Evolutionary conservation across 257 asterid genomes (phyloP), one percentile per base, ranked within the genome.

Genomic region (Fraxinus pennsylvanica): DNA sequence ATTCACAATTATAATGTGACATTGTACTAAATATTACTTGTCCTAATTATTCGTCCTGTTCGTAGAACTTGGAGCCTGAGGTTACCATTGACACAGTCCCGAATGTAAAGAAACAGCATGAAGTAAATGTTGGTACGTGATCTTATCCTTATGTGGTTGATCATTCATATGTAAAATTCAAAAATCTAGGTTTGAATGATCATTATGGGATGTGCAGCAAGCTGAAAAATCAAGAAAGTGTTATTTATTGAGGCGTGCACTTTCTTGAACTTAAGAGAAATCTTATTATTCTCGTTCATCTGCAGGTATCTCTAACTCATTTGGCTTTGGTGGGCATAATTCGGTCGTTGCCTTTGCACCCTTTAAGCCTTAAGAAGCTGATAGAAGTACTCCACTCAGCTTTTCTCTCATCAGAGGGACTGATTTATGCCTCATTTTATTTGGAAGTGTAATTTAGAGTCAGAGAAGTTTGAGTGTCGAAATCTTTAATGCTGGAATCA

Each of bases 311-410:
- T 91, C 97, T 0, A 91, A 89, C 83, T 92, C 96, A 22, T 90
- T 92, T 32, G 92, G 96, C 67, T 91, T 92, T 32, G 92, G 95
- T 2, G 92, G 94, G 78, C 91, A 90, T 87, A 88, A 90, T 63
- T 87, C 92, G 0, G 93, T 88, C 36, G 96, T 89, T 52, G 96
- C 87, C 45, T 92, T 92, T 68, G 94, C 95, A 17, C 93, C 97
- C 15, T 92, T 83, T 83, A 86, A 83, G 75, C 95, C 92, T 41
- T 92, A 65, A 7, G 52, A 25, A 52, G 61, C 15, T 32, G 47
- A 52, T 59, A 38, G 14, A 74, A 65, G 67, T 50, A 61, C 32
- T 15, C 2, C 15, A 61, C 29, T 61, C 9, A 9, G 15, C 32
- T 22, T 61, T 22, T 61, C 68, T 61, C 68, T 61, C 43, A 38